Evolutionary conservation across 495 filamentous ascomycete species (phyloP), one percentile per base, ranked within the genome.

Genomic region (Extremus antarcticus): DNA sequence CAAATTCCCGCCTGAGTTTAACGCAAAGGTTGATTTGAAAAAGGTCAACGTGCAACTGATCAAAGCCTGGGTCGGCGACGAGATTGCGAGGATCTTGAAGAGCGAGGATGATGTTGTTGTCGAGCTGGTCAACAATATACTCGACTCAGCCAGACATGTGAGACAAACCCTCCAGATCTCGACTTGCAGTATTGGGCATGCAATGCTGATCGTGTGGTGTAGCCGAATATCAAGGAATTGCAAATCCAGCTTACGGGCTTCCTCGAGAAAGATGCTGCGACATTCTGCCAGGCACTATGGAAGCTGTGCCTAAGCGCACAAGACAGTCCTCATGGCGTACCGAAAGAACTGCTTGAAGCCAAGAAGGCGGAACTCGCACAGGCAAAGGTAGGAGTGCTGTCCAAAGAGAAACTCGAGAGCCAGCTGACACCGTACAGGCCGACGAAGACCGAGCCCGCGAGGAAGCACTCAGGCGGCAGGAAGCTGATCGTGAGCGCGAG

Each of bases 41-140:
- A 99, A 97, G 73, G 88, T 97, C 66, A 95, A 96, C 63, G 74
- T 95, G 21, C 90, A 94, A 69, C 88, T 97, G 54, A 91, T 97
- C 82, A 96, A 96, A 77, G 94, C 89, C 72, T 98, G 92, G 92
- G 95, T 97, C 66, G 84, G 87, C 2, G 79, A 80, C 55, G 86
- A 83, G 66, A 87, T 97, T 50, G 86, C 85, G 10, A 83, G 87
- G 32, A 91, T 97, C 50, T 75, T 97, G 21, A 86, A 85, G 8
- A 85, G 78, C 65, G 92, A 98, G 58, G 92, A 98, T 66, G 92
- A 97, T 63, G 87, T 98, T 29, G 84, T 97, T 20, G 91, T 90
- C 55, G 89, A 95, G 69, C 81, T 94, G 13, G 88, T 88, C 66
- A 95, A 90, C 71, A 88, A 90, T 63, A 71, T 95, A 29, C 75